Conservation (phyloP, 352 stramenopile genomes). For the Blastocystis sp. region DNA sequence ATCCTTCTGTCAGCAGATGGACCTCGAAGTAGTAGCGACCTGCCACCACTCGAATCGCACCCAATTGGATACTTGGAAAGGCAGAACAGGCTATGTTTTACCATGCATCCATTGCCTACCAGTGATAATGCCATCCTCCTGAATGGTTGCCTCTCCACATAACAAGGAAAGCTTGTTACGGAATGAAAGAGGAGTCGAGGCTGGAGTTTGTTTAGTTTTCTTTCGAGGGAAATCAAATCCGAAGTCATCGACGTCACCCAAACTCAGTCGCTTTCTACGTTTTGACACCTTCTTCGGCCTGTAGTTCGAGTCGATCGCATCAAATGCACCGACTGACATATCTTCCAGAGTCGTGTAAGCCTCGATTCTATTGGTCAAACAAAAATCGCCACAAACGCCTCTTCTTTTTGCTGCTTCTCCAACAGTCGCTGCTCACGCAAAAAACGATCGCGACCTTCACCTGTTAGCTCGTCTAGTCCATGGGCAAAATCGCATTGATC, state of each 20-base stretch:
- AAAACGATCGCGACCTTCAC: constrained; percentile 19
- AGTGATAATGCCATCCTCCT: constrained; percentile 29
- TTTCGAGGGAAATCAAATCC: neutral
- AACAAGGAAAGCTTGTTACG: neutral
- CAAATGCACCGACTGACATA: neutral
- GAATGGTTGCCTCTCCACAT: neutral
- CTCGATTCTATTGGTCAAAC: constrained; percentile 4
- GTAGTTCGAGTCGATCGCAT: neutral
- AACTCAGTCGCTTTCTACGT: neutral
- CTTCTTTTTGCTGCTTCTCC: constrained; percentile 24
- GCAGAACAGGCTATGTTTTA: neutral
- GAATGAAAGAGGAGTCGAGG: neutral
- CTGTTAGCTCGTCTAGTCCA: constrained; percentile 43
- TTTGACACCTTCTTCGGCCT: neutral
- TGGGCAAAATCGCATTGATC: constrained; percentile 50
- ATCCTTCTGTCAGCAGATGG: constrained; percentile 26
- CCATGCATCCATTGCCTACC: neutral
- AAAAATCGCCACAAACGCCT: neutral
- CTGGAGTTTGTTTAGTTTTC: neutral
- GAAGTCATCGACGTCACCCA: neutral
- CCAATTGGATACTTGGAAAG: constrained; percentile 22
- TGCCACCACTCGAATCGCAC: neutral
- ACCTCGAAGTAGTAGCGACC: constrained; percentile 54
- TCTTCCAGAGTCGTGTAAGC: neutral
- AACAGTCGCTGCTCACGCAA: constrained; percentile 15